A percentile compares a stretch with the other conserved stretches of the same genome.
Conservation (phyloP, 805 yeast genomes). For the Kodamaea jinghongensis region DNA sequence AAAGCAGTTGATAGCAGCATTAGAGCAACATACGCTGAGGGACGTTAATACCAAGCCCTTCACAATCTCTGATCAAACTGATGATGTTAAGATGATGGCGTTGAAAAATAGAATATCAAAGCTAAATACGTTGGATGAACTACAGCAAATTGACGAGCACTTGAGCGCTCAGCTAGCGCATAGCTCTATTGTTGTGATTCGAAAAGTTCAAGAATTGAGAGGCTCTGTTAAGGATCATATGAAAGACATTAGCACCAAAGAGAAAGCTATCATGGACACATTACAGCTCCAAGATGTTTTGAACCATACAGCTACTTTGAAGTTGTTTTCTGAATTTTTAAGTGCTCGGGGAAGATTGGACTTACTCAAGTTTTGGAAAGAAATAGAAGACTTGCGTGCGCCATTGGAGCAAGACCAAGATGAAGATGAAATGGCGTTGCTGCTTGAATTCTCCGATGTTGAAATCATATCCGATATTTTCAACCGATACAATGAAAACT, state of each 20-base stretch:
- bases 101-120: background rate
- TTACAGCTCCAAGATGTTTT: constrained; percentile 44
- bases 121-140: constrained; percentile 7
- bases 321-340: constrained; percentile 23
- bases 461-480: constrained; percentile 55
- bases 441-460: constrained; percentile 43
- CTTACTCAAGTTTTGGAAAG: constrained; percentile 63
- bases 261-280: constrained; percentile 8
- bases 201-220: constrained; percentile 8
- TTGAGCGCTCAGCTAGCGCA: constrained; percentile 9
- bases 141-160: constrained; percentile 9
- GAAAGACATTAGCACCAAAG: background rate
- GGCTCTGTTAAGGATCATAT: constrained; percentile 3
- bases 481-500: constrained; percentile 24
- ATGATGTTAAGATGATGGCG: constrained; percentile 1
- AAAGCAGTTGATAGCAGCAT: constrained; percentile 62
- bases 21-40: constrained; percentile 58
- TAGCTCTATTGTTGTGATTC: constrained; percentile 9
- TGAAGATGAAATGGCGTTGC: constrained; percentile 31
- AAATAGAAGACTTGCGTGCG: constrained; percentile 64
- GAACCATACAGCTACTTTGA: constrained; percentile 44
- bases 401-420: constrained; percentile 60
- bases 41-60: constrained; percentile 6
- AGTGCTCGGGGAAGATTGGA: constrained; percentile 11
- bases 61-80: constrained; percentile 12